phyloP scores from a whole-genome alignment of 441 rosid genomes.

The Euphorbia schlechtendalii region DNA sequence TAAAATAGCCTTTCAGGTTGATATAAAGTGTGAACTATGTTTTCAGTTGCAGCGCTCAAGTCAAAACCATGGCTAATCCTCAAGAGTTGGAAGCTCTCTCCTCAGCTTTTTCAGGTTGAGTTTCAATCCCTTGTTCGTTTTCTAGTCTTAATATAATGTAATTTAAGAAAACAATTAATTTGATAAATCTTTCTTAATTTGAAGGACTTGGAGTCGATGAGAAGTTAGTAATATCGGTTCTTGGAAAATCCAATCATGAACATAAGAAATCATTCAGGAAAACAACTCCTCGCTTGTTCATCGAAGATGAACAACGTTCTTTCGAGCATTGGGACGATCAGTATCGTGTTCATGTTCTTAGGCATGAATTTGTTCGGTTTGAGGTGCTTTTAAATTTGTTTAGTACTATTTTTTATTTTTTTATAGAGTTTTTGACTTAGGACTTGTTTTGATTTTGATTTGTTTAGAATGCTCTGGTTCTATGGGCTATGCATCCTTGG shows the following conservation, averaged over 20 bases:
- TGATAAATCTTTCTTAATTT: not conserved
- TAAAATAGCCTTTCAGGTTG: slow-evolving; percentile 20
- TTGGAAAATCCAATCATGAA: slow-evolving; percentile 57
- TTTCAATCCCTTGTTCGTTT: not conserved
- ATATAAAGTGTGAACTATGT: slow-evolving; percentile 22
- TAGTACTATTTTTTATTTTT: not conserved
- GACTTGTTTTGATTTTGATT: slow-evolving; percentile 1
- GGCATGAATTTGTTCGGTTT: slow-evolving; percentile 71
- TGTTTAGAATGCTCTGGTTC: slow-evolving; percentile 56
- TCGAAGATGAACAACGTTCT: slow-evolving; percentile 57
- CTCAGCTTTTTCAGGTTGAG: slow-evolving; percentile 62
- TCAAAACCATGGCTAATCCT: slow-evolving; percentile 38
- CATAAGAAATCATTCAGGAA: slow-evolving; percentile 48
- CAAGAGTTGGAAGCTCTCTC: slow-evolving; percentile 39
- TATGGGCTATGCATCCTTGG: slow-evolving; percentile 88
- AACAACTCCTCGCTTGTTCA: slow-evolving; percentile 42
- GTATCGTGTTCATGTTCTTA: slow-evolving; percentile 38
- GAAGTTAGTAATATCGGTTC: slow-evolving; percentile 38
- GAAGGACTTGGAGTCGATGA: slow-evolving; percentile 85
- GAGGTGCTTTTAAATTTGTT: slow-evolving; percentile 31
- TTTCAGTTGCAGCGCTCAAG: not conserved
- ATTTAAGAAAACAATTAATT: not conserved
- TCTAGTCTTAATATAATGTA: too few relatives aligned
- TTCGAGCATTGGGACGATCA: slow-evolving; percentile 69
- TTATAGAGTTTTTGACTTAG: not conserved